These are phyloP conservation scores for Aegilops speltoides DNA, from an alignment of 176 grass and related monocot species.

Conservation along the genomic window DNA sequence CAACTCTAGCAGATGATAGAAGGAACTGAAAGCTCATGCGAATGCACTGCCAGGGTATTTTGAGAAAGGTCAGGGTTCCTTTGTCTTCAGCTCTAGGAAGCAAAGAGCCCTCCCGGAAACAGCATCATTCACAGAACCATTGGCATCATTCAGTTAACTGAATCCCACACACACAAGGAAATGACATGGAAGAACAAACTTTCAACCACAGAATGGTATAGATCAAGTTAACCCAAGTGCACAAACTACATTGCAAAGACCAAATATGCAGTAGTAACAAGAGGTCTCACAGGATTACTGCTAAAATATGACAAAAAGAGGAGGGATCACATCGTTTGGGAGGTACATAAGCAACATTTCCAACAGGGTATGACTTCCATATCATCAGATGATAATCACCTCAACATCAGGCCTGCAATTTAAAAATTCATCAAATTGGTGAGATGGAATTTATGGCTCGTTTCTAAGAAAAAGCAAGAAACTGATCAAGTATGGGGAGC, in stretches of 20 bases:
- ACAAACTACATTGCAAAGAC: constrained; percentile 25
- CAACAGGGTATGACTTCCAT: not conserved
- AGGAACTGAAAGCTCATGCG: too few relatives aligned
- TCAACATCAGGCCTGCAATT: constrained; percentile 13
- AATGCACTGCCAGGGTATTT: too few relatives aligned
- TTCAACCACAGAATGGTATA: not conserved
- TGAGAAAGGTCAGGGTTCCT: too few relatives aligned
- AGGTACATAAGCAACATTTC: constrained; percentile 33
- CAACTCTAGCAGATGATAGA: too few relatives aligned
- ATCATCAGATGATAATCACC: constrained; percentile 13
- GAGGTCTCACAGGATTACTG: constrained; percentile 35
- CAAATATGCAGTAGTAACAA: constrained; percentile 29
- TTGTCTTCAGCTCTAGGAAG: too few relatives aligned
- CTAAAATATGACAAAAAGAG: constrained; percentile 33
- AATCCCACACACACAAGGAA: not conserved
- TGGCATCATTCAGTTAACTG: not conserved
- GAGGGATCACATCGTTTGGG: not conserved
- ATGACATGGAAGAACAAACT: not conserved
- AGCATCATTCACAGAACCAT: too few relatives aligned
- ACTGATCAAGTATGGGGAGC: too few relatives aligned
- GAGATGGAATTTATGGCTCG: not conserved
- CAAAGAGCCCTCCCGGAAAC: too few relatives aligned
- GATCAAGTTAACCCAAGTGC: not conserved
- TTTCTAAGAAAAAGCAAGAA: not conserved
- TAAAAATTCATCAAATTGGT: not conserved